Base-by-base conservation (phyloP, 768 basidiomycete species). In the Galerina marginata region DNA sequence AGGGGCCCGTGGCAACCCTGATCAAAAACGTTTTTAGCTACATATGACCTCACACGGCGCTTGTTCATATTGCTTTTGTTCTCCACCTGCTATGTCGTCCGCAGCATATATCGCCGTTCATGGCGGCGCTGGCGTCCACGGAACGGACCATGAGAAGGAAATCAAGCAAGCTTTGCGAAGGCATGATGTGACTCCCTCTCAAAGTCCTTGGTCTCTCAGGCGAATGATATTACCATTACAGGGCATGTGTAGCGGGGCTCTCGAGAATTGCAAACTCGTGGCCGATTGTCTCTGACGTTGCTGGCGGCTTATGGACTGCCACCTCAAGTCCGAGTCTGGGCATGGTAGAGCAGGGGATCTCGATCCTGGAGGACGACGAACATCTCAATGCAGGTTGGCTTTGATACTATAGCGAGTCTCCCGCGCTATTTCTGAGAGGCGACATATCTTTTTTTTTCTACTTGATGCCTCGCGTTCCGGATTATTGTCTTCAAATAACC, bases 91-190 rank as follows among this genome's bases (percentile, higher is more conserved):
- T 47, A 70, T 72, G 67, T 52, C 65, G 54, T 43, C 45, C 29
- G 33, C 43, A 40, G 69, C 72, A 46, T 83, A 80, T 62, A 73
- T 92, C 58, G 86, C 85, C 2, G 88, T 91, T 10, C 92, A 94
- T 65, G 92, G 89, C 10, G 92, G 92, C 33, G 92, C 92, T 26
- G 92, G 92, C 3, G 71, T 77, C n/a, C 90, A 92, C 64, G 69
- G 78, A 6, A 74, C 68, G 47, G 62, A 70, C 0, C 72, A 77
- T 14, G 87, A 90, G 55, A 75, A 77, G 26, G 76, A 78, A 38
- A 75, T 90, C 40, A 89, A 88, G 62, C 73, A 72, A 11, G 82
- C 82, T 4, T 73, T 93, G 67, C 78, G 81, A 74, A 78, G 74
- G 89, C 90, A 67, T 74, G 75, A 54, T 42, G 45, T 14, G 25